Conservation (phyloP, 2,329 filamentous ascomycete genomes). For the Hypoxylon sp. region DNA sequence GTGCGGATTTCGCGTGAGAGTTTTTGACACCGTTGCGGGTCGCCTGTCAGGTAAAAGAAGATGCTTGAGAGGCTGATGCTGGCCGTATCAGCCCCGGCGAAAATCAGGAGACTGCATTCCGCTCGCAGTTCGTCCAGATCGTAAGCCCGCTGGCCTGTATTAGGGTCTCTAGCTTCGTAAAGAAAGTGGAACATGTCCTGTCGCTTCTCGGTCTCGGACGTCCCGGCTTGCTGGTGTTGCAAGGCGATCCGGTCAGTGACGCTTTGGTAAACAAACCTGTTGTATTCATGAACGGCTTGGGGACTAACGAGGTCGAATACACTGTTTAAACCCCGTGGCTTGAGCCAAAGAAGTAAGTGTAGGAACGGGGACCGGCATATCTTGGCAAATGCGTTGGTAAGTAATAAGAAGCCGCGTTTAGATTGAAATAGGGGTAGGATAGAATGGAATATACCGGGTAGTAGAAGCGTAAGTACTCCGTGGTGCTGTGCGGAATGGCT, state of each 20-base stretch:
- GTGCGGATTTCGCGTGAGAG: conserved; percentile 28
- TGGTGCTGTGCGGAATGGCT: conserved; percentile 24
- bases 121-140: conserved; percentile 24
- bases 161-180: conserved; percentile 29
- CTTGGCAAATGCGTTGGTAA: too few relatives aligned
- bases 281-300: conserved; percentile 16
- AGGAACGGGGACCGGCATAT: conserved; percentile 26
- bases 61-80: conserved; percentile 25
- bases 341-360: conserved; percentile 24
- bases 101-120: conserved; percentile 34
- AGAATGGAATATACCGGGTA: conserved; percentile 20
- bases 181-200: conserved; percentile 40
- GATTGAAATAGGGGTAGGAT: background rate
- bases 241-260: conserved; percentile 28
- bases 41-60: conserved; percentile 35
- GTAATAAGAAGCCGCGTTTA: background rate
- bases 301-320: conserved; percentile 25
- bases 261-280: conserved; percentile 30
- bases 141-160: conserved; percentile 25
- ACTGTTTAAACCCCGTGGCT: conserved; percentile 31
- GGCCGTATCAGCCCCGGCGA: conserved; percentile 38
- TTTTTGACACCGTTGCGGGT: conserved; percentile 16
- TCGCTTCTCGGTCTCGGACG: conserved; percentile 29
- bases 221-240: conserved; percentile 19
- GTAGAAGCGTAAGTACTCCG: conserved; percentile 29